phyloP scores from a whole-genome alignment of 2,329 filamentous ascomycete genomes.

The Periconia digitata region DNA sequence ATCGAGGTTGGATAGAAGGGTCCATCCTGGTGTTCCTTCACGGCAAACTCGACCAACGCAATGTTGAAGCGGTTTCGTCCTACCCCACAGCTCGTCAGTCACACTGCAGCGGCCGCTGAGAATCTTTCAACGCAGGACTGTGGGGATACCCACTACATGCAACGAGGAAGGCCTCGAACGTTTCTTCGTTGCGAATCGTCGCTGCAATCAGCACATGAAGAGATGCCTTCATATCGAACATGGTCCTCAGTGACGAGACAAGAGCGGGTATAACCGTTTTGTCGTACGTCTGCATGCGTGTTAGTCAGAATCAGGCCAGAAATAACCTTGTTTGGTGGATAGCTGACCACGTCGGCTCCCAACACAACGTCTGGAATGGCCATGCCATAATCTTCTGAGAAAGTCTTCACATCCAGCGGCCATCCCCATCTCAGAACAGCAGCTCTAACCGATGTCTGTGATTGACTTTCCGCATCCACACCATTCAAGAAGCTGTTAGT shows the following conservation, averaged over 20 bases:
- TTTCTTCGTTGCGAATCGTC: slow-evolving; percentile 69
- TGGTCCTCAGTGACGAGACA: slow-evolving; percentile 63
- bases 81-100: slow-evolving; percentile 43
- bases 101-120: slow-evolving; percentile 25
- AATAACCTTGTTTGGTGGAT: slow-evolving; percentile 8
- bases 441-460: slow-evolving; percentile 43
- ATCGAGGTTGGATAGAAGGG: slow-evolving; percentile 66
- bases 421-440: slow-evolving; percentile 68
- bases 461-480: slow-evolving; percentile 53
- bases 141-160: slow-evolving; percentile 56
- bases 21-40: slow-evolving; percentile 53
- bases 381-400: slow-evolving; percentile 56
- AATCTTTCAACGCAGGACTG: slow-evolving; percentile 17
- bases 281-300: slow-evolving; percentile 65
- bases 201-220: slow-evolving; percentile 68
- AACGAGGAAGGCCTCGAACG: slow-evolving; percentile 65
- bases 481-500: slow-evolving; percentile 71
- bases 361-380: slow-evolving; percentile 63
- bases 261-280: slow-evolving; percentile 63
- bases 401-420: slow-evolving; percentile 58
- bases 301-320: slow-evolving; percentile 4
- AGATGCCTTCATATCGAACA: slow-evolving; percentile 60
- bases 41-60: slow-evolving; percentile 33
- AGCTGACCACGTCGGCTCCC: slow-evolving; percentile 68
- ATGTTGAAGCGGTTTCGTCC: slow-evolving; percentile 40